Conservation (phyloP, 2,329 filamentous ascomycete species). For the Raffaelea ambrosiae region DNA sequence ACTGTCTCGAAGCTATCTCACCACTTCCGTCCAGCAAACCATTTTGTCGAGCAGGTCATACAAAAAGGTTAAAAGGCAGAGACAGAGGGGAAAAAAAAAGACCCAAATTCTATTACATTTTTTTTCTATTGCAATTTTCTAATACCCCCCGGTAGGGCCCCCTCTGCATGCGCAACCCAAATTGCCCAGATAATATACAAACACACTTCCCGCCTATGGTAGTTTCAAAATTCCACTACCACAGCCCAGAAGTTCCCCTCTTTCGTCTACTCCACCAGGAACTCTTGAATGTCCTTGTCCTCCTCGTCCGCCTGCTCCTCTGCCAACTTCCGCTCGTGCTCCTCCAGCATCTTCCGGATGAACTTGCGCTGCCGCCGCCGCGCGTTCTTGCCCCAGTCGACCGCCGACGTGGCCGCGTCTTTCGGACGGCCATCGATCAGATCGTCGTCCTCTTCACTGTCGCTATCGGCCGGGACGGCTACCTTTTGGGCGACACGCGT, state of each 20-base stretch:
- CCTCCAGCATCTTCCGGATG: conserved; percentile 56
- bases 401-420: conserved; percentile 37
- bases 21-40: too few relatives aligned
- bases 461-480: conserved; percentile 43
- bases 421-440: conserved; percentile 33
- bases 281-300: conserved; percentile 68
- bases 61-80: too few relatives aligned
- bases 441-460: conserved; percentile 29
- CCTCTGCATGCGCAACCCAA: too few relatives aligned
- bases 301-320: conserved; percentile 53
- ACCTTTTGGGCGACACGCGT: conserved; percentile 33
- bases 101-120: too few relatives aligned
- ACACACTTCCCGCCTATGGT: too few relatives aligned
- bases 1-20: too few relatives aligned
- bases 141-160: too few relatives aligned
- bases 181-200: too few relatives aligned
- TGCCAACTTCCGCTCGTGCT: conserved; percentile 49
- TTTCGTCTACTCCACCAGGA: conserved; percentile 46
- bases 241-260: neutral
- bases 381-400: conserved; percentile 61
- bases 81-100: too few relatives aligned
- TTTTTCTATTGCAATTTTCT: too few relatives aligned
- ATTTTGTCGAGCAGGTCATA: too few relatives aligned
- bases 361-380: conserved; percentile 59
- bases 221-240: neutral